Base-by-base conservation (phyloP, 1,139 yeast genomes). In the Candida sojae region DNA sequence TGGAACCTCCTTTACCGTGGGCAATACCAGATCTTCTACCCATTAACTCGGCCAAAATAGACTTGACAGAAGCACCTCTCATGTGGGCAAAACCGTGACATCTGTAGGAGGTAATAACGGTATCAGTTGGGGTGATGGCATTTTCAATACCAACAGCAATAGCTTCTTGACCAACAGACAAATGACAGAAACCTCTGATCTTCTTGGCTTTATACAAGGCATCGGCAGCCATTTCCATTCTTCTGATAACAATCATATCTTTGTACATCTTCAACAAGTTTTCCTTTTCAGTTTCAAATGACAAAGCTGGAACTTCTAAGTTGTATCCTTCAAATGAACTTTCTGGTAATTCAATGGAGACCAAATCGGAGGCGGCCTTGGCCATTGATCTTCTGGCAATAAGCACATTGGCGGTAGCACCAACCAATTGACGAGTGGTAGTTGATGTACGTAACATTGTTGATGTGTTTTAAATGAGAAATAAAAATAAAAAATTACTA, bases 151-250 rank as follows among this genome's bases (percentile, higher is more conserved):
- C 99, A 55, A 92, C 97, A 53, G 99, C 97, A 71, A 93, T 83
- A 54, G 99, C 99, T 77, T 93, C 99, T 77, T 93, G 99, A 64
- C 99, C 99, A 55, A 89, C 92, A n/a, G 97, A 89, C 76, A 95
- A 82, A 74, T 93, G 99, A 75, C 99, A 91, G 85, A 93, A 93
- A 59, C 99, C 99, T 76, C 98, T 84, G 66, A 93, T 92, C 77
- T 93, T 91, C 80, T 93, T 93, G 65, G 98, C 97, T 79, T 93
- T 93, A 81, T 93, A 93, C 58, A 95, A 79, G 34, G 98, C 98
- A 67, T 93, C 99, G 50, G 98, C 84, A 35, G 97, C 96, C 97
- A 93, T 92, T 77, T 93, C 99, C 93, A 93, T 85, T 75, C 99
- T 88, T 80, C 99, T 84, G 66, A 92, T 85, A 59, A 87, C 74